Evolutionary conservation across 2,329 filamentous ascomycete species (phyloP).

Genomic region (Aspergillus brunneoviolaceus): DNA sequence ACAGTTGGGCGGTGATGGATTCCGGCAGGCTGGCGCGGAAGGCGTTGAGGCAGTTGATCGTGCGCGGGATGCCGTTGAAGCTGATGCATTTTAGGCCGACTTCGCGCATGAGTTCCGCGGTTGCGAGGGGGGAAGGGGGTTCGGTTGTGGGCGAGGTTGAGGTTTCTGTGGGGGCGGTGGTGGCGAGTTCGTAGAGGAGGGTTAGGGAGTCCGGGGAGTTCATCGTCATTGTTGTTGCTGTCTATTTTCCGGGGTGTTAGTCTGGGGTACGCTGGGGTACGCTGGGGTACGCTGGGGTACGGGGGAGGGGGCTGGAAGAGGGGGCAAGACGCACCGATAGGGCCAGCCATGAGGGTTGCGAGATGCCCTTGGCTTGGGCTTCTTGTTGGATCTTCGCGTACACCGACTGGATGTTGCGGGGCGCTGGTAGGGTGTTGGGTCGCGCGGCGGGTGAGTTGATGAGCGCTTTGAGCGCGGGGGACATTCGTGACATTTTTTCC

Average conservation of each 20-base stretch:
- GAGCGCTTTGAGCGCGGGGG: slow-evolving; percentile 67
- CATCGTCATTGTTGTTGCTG: slow-evolving; percentile 80
- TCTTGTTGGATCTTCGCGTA: slow-evolving; percentile 65
- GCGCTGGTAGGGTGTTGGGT: slow-evolving; percentile 64
- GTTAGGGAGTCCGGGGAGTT: slow-evolving; percentile 77
- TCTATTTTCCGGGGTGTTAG: slow-evolving; percentile 37
- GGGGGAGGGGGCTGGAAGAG: not conserved
- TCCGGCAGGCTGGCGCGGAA: slow-evolving; percentile 65
- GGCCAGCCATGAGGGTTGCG: slow-evolving; percentile 64
- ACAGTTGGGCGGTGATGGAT: slow-evolving; percentile 55
- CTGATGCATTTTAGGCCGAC: slow-evolving; percentile 50
- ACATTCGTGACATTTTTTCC: slow-evolving; percentile 67
- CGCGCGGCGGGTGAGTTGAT: slow-evolving; percentile 69
- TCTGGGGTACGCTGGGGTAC: not conserved
- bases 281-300: no score
- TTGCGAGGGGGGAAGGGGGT: slow-evolving; percentile 27
- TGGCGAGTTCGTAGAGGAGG: slow-evolving; percentile 55
- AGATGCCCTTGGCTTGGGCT: slow-evolving; percentile 62
- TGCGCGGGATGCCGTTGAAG: slow-evolving; percentile 67
- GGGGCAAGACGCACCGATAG: slow-evolving; percentile 53
- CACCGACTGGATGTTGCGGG: slow-evolving; percentile 61
- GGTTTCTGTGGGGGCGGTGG: slow-evolving; percentile 3
- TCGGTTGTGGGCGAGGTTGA: slow-evolving; percentile 7
- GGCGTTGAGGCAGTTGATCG: slow-evolving; percentile 76
- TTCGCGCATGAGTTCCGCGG: slow-evolving; percentile 44